Base-by-base conservation (phyloP, 1,284 basidiomycete genomes). In the Ceratobasidium sp. region DNA sequence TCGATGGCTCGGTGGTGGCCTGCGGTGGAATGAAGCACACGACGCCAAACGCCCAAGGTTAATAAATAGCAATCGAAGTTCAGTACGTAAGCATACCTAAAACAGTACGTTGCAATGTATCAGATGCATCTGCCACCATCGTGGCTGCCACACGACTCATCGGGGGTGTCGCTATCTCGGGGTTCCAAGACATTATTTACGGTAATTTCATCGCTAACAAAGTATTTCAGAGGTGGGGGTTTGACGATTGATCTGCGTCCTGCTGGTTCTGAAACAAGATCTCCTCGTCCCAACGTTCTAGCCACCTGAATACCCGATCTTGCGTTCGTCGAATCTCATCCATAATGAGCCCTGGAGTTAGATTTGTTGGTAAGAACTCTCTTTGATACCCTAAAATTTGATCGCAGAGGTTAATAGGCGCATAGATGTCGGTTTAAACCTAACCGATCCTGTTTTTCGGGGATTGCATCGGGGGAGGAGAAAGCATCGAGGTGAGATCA, bases 391-490 rank as follows among this genome's bases (percentile, higher is more conserved):
- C 54, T 32, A 70, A 8, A 25, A 1, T 7, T 40, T 45, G 10
- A 12, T 17, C 8, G 12, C 29, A 50, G 20, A 3, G 12, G 3
- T 25, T 17, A 8, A 50, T 34, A 40, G 25, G 13, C 17, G 43
- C 22, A 34, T 15, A 72, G 71, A 69, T 55, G 53, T 65, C 45
- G 55, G 71, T 85, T 86, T 87, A 12, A 88, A 88, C 73, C 77
- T 88, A 49, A 87, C 85, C 25, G 87, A 88, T 74, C 84, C 84
- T 15, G 80, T 86, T 6, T 88, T 88, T 75, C 81, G 81, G 70
- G 87, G 87, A n/a, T 73, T 78, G 29, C 80, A 88, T 75, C 82
- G 78, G 58, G 84, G 85, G 25, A 81, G 79, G 68, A 75, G 76
- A 71, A 87, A 86, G 75, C 87, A 88, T 69, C 77, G 84, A 72